Evolutionary conservation across 2,329 filamentous ascomycete genomes (phyloP), one percentile per base, ranked within the genome.

Genomic region (Cyphellophora europaea): DNA sequence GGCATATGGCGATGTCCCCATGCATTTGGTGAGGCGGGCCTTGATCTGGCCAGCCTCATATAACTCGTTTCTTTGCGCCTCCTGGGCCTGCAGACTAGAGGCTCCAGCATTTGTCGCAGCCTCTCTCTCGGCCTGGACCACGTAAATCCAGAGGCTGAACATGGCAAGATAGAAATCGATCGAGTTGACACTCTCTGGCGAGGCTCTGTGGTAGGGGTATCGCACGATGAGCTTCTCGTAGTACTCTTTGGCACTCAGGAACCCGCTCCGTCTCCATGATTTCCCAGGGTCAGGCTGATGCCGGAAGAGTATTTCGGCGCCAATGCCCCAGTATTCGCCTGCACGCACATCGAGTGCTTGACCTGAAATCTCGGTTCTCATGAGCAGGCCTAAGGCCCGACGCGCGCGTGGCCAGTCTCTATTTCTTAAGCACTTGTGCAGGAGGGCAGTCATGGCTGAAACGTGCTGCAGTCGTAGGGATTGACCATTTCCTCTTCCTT

Each of bases 141-240:
- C 75, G 54, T 85, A 88, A 33, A 94, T 72, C 73, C 91, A 89
- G 30, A 86, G 72, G 32, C 77, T 77, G 48, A 89, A 79, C 62
- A 93, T 72, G 11, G 82, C 81, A 11, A 83, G 78, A 61, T 86
- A 88, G 54, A 95, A 93, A 41, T 85, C 77, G 23, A 82, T 53
- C 8, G 83, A 77, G 44, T 75, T 81, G 27, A 79, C 60, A 3
- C 67, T 61, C 33, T 73, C 61, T 1, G 77, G 75, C 4, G 69
- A 66, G 40, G 66, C 65, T 49, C 74, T 67, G 48, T 78, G 74
- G 63, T 81, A 79, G 5, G 85, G 79, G 56, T 88, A 72, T 52
- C 86, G 79, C 46, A 86, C 68, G 33, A 89, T 82, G 40, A 95
- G 66, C 17, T 71, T 72, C 45, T 89, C 80, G 52, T 91, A 87